phyloP scores from a whole-genome alignment of 176 grass and related monocot genomes.

The Rhynchospora breviuscula region DNA sequence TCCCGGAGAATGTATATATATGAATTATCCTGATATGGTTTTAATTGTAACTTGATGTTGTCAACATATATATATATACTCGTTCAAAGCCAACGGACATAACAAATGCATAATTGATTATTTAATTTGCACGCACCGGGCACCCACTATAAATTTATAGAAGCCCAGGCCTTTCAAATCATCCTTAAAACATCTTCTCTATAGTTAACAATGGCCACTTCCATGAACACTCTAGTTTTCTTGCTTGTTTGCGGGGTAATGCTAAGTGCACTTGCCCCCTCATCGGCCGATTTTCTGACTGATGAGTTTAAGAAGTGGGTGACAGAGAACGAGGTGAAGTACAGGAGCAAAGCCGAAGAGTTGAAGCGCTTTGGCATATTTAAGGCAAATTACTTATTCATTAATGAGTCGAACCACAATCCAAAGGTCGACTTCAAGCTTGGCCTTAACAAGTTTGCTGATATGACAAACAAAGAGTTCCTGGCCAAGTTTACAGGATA shows the following conservation, averaged over 20 bases:
- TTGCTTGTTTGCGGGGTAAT: neutral
- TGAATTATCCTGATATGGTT: neutral
- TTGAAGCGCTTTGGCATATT: neutral
- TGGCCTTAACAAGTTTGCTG: conserved; percentile 13
- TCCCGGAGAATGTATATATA: too few species aligned
- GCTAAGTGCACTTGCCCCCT: neutral
- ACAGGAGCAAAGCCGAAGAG: neutral
- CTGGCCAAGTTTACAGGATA: neutral
- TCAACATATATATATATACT: neutral
- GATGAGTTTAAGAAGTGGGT: conserved; percentile 2
- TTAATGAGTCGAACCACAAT: neutral
- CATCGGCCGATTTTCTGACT: neutral
- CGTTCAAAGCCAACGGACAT: neutral
- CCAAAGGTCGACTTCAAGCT: neutral
- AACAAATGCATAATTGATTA: neutral
- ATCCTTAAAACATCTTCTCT: neutral
- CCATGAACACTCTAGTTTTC: neutral
- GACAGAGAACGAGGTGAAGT: neutral
- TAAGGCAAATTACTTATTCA: neutral
- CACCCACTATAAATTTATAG: neutral
- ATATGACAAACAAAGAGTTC: conserved; percentile 7
- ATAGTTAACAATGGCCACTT: neutral
- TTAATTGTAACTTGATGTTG: too few species aligned
- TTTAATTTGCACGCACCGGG: neutral
- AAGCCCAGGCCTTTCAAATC: neutral